Evolutionary conservation across 2,329 filamentous ascomycete species (phyloP).

Genomic region (Dissoconium aciculare): DNA sequence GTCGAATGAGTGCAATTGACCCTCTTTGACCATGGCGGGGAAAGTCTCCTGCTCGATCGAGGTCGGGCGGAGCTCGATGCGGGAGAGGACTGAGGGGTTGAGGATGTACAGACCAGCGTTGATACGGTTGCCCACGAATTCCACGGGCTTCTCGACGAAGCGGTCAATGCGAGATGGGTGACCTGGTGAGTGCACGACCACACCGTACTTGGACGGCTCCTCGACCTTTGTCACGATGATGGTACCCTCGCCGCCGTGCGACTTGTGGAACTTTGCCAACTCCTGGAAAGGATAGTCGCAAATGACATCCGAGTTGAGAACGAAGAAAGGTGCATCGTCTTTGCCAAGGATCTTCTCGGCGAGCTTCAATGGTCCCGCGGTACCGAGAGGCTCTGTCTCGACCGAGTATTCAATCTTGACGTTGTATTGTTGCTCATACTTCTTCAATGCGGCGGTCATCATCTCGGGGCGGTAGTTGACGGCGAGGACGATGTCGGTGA

Average conservation of each 20-base stretch:
- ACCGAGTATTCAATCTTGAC: constrained; percentile 96
- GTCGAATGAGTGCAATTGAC: constrained; percentile 87
- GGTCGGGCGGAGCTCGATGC: constrained; percentile 90
- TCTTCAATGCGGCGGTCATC: constrained; percentile 85
- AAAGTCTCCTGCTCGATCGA: constrained; percentile 99
- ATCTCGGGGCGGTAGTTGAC: constrained; percentile 98
- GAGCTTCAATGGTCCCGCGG: constrained; percentile 86
- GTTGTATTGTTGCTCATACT: constrained; percentile 87
- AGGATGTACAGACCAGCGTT: constrained; percentile 97
- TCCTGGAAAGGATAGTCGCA: constrained; percentile 94
- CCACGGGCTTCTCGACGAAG: constrained; percentile 97
- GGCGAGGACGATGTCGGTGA: constrained; percentile 92
- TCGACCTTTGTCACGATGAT: constrained; percentile 98
- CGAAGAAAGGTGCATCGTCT: constrained; percentile 90
- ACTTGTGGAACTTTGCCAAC: constrained; percentile 80
- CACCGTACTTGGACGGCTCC: constrained; percentile 97
- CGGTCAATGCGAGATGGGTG: constrained; percentile 87
- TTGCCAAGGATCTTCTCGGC: constrained; percentile 85
- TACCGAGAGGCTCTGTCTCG: constrained; percentile 88
- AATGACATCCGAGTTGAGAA: constrained; percentile 95
- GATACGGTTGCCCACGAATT: constrained; percentile 97
- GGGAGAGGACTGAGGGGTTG: constrained; percentile 76
- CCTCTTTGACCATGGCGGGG: constrained; percentile 80
- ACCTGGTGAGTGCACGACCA: constrained; percentile 90
- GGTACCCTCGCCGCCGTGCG: constrained; percentile 86